Conservation (phyloP, 2,329 filamentous ascomycete genomes). For the Paecilomyces formosus region DNA sequence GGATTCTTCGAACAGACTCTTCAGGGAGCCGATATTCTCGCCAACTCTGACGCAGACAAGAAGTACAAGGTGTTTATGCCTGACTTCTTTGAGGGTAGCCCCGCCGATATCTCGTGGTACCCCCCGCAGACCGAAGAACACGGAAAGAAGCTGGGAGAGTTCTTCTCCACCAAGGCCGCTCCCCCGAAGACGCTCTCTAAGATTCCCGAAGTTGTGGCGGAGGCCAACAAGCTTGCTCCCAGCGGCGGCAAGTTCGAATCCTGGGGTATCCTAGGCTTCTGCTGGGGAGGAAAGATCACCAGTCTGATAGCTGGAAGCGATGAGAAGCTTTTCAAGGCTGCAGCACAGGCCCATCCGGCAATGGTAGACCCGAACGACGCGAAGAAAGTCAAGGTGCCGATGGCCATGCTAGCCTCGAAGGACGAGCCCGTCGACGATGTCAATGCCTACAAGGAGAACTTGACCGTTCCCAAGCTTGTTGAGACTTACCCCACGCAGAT, state of each 20-base stretch:
- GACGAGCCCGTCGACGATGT: conserved; percentile 49
- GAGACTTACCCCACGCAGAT: conserved; percentile 38
- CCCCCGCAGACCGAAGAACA: conserved; percentile 55
- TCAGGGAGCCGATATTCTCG: conserved; percentile 57
- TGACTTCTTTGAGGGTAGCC: conserved; percentile 78
- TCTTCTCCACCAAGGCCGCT: conserved; percentile 50
- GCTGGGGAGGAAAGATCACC: conserved; percentile 54
- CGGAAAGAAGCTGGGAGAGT: conserved; percentile 51
- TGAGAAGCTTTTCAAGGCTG: conserved; percentile 49
- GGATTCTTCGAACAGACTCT: conserved; percentile 57
- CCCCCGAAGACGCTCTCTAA: conserved; percentile 51
- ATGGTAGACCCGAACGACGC: conserved; percentile 56
- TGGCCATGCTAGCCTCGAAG: conserved; percentile 49
- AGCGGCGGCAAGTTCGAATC: conserved; percentile 33
- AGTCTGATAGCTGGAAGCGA: conserved; percentile 45
- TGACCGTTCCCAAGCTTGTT: conserved; percentile 33
- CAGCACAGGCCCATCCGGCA: conserved; percentile 50
- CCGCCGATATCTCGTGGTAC: conserved; percentile 56
- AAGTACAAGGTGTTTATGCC: conserved; percentile 85
- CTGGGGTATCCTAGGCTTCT: conserved; percentile 56
- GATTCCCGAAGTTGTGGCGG: conserved; percentile 48
- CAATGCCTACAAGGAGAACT: conserved; percentile 28
- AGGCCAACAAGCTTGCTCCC: conserved; percentile 42
- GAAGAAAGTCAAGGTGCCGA: conserved; percentile 48
- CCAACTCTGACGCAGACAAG: conserved; percentile 54